Conservation (phyloP, 148 eudicot species). For the Fagopyrum homotropicum region DNA sequence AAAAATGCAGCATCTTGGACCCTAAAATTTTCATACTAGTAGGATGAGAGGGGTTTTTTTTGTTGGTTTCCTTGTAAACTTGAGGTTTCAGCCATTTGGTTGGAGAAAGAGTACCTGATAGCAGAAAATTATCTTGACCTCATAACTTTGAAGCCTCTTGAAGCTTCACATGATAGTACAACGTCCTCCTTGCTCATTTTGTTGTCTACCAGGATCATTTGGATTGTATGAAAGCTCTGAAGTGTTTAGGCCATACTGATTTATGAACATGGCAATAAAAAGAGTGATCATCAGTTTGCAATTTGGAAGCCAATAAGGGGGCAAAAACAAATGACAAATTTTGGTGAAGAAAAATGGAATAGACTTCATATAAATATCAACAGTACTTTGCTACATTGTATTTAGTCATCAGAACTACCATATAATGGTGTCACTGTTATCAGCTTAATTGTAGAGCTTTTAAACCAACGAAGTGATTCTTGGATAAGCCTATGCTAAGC, state of each 20-base stretch:
- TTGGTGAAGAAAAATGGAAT: neutral
- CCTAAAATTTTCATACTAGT: neutral
- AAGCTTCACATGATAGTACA: conserved; percentile 69
- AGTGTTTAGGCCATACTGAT: conserved; percentile 86
- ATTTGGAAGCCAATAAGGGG: neutral
- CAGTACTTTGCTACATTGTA: neutral
- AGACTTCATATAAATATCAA: neutral
- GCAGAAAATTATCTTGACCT: neutral
- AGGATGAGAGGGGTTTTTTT: neutral
- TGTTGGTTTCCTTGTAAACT: neutral
- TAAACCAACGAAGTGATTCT: neutral
- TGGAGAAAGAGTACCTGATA: neutral
- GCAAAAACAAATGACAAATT: neutral
- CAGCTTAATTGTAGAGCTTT: neutral
- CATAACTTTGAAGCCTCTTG: neutral
- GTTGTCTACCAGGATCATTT: conserved; percentile 51
- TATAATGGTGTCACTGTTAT: neutral
- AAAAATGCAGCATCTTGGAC: neutral
- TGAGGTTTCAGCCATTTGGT: neutral
- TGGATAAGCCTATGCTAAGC: neutral
- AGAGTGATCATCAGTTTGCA: neutral
- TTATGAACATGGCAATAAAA: neutral
- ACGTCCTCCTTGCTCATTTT: conserved; percentile 50
- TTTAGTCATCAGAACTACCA: neutral
- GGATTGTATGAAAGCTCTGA: conserved; percentile 87